Evolutionary conservation across 257 asterid species (phyloP).

Genomic region (Fraxinus cuspidata): DNA sequence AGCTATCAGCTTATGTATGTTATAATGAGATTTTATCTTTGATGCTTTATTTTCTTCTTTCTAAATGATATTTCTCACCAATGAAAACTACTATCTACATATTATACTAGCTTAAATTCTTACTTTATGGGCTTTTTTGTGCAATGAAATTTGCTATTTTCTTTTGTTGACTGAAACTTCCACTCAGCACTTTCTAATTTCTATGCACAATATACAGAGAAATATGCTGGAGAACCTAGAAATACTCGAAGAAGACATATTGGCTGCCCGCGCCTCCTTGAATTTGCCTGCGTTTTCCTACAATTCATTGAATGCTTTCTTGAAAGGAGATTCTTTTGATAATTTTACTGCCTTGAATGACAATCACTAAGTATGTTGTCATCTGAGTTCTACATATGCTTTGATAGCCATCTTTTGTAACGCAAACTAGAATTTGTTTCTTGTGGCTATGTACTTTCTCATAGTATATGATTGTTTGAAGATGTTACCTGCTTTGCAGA

Average conservation of each 20-base stretch:
- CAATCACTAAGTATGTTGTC: too few species aligned
- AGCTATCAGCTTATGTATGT: neutral
- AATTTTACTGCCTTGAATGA: slow-evolving; percentile 8
- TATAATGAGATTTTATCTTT: neutral
- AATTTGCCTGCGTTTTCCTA: slow-evolving; percentile 48
- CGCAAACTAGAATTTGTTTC: neutral
- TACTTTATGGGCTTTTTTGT: neutral
- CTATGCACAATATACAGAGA: slow-evolving; percentile 33
- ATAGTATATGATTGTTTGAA: neutral
- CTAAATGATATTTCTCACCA: neutral
- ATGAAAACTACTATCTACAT: neutral
- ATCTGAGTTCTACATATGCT: neutral
- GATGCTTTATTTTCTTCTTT: neutral
- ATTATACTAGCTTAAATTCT: neutral
- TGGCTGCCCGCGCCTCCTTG: slow-evolving; percentile 48
- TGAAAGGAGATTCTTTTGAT: slow-evolving; percentile 19
- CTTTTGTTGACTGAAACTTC: neutral
- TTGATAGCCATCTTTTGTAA: neutral
- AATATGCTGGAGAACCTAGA: slow-evolving; percentile 23
- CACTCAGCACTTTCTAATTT: neutral
- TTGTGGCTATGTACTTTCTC: neutral
- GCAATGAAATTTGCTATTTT: neutral
- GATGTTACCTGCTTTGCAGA: neutral
- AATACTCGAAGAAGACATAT: slow-evolving; percentile 54
- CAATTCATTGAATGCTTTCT: slow-evolving; percentile 33